Percentiles rank a stretch among this genome's conserved stretches.
These are phyloP conservation scores for Eutrema yunnanense DNA, from an alignment of 345 rosid species.

Conservation along the genomic window DNA sequence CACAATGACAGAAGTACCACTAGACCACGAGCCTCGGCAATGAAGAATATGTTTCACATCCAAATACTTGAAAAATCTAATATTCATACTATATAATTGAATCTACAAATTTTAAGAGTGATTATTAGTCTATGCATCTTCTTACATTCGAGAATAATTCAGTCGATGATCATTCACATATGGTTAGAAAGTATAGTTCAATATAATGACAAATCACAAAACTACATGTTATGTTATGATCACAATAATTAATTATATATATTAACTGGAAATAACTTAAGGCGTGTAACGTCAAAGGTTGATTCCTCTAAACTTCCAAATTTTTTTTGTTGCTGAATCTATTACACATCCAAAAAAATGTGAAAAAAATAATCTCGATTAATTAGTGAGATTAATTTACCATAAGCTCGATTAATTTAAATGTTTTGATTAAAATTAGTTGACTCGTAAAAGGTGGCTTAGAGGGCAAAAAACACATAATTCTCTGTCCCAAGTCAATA, in stretches of 20 bases:
- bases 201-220: no score
- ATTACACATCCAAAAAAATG: background rate
- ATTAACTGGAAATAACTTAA: no score
- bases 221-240: no score
- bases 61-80: background rate
- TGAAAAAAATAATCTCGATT: background rate
- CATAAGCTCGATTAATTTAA: background rate
- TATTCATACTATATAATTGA: background rate
- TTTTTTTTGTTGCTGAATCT: no score
- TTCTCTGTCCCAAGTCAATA: constrained; percentile 11
- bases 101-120: background rate
- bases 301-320: background rate
- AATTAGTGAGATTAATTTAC: background rate
- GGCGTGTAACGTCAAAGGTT: no score
- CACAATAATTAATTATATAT: no score
- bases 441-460: constrained; percentile 22
- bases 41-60: background rate
- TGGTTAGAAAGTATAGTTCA: no score
- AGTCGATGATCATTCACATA: background rate
- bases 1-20: no score
- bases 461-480: background rate
- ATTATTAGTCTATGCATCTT: background rate
- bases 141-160: background rate
- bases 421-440: background rate
- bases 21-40: no score